Base-by-base conservation (phyloP, 1,284 basidiomycete genomes). In the Heterobasidion parviporum region DNA sequence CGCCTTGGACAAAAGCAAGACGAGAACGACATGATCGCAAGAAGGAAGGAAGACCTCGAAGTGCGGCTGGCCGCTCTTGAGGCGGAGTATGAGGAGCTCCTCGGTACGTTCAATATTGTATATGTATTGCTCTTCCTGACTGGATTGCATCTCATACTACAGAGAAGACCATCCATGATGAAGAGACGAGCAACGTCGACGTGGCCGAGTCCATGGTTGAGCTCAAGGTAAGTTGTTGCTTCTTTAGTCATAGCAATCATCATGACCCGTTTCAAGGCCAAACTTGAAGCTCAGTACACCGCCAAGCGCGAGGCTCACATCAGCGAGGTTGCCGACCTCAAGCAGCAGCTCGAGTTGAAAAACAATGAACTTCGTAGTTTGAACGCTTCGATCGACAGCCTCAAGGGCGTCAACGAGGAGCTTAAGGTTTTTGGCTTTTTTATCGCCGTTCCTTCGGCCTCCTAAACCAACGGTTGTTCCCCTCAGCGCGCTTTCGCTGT, bases 361-460 rank as follows among this genome's bases (percentile, higher is more conserved):
- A 78, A 78, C 53, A 89, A 87, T 63, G 98, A 99, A 73, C 83
- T 94, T 57, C 86, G 91, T 57, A 85, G 81, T 58, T 77, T 98
- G 58, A 89, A 92, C 62, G 83, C 87, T 52, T 88, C 90, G 26
- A 89, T 98, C 60, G 95, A 99, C 66, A 91, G 89, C 67, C 81
- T 98, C 65, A 95, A 96, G 76, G 89, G 92, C 65, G 91, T 97
- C 62, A 98, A 98, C 67, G 97, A 99, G 69, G 97, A 99, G 71
- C 83, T 99, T 55, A 98, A 99, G 83, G 93, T 94, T 63, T 59
- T 74, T 62, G 15, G 15, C 12, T 49, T 44, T 43, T 41, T 43
- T 47, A 34, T n/a, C 4, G n/a, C 46, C 6, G 32, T 20, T 43
- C 7, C 56, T 53, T 52, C 49, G 54, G 34, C 55, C 53, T 63